Base-by-base conservation (phyloP, 2,329 filamentous ascomycete genomes). In the Ophiocordyceps camponoti-leonardi region DNA sequence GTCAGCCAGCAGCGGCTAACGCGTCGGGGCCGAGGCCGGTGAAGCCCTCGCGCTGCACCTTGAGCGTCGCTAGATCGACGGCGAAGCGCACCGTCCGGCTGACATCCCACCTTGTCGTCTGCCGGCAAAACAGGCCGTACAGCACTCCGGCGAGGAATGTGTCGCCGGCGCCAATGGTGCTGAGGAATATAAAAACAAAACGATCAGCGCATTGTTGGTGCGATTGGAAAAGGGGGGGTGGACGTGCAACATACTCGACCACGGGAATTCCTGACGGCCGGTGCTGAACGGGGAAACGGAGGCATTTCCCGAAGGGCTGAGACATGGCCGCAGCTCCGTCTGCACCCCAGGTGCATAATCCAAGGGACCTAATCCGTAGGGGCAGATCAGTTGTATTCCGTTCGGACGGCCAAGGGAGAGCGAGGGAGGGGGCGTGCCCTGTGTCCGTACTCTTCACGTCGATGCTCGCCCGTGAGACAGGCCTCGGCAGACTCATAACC, bases 141-240 rank as follows among this genome's bases (percentile, higher is more conserved):
- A 86, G 62, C 59, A 83, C 76, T 48, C 80, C 81, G 31, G 81
- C 82, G 50, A 82, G 75, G 54, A 86, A 86, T 0, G 82, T 85
- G 56, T 86, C 83, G 51, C 83, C 83, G 41, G 82, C 82, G 46
- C 82, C 83, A 49, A 86, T 72, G 6, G 80, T 71, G 57, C 81
- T 84, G 23, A 6, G 22, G 31, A 33, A 33, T 23, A n/a, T 23
- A 44, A 35, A 37, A 20, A 43, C n/a, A 19, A 19, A 14, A 19
- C 13, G 33, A 18, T 35, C 33, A 35, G 33, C n/a, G n/a, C 33
- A n/a, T 35, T 16, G 33, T 16, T 16, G 18, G 37, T 14, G 37
- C 12, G 5, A 16, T n/a, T 8, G 35, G 35, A 16, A 16, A 16
- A 16, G n/a, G n/a, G 2, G 37, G 19, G 8, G 37, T 39, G 49